Base-by-base conservation (phyloP, 2,329 filamentous ascomycete genomes). In the Cladosporium sp. region DNA sequence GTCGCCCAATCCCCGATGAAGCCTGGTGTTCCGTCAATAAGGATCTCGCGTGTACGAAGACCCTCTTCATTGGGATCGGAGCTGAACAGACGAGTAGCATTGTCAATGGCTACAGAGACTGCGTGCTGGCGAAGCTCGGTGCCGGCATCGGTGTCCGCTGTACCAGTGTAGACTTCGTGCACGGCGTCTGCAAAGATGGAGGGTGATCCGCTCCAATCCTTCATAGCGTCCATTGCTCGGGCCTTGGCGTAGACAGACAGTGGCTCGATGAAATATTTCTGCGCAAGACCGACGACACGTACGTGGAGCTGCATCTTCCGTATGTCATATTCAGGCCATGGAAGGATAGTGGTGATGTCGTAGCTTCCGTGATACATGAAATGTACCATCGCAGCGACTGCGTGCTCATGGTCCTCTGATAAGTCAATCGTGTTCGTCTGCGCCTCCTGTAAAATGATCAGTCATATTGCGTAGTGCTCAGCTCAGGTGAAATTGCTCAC, bases 371-470 rank as follows among this genome's bases (percentile, higher is more conserved):
- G 35, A 25, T 58, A 58, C 39, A 58, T 25, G 40, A 32, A 58
- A 50, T 55, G 28, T 3, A 58, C 19, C 49, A 58, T 49, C n/a
- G 51, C 57, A 2, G 39, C 51, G n/a, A 61, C 20, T 9, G 57
- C 48, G 15, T 22, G 17, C n/a, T 59, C 36, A 15, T 59, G 39
- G 53, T 57, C 51, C 3, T 57, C 52, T 8, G 45, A 53, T n/a
- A 59, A 22, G 37, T 56, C 52, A 28, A 59, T 59, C 15, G 24
- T 13, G n/a, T 45, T 37, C 3, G 34, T 48, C 12, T 25, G 24
- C 4, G 59, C 42, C 36, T 60, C 49, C 37, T 56, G 3, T 10
- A 22, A 15, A 9, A 1, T n/a, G 10, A 12, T 35, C 25, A 49
- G 45, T 35, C 3, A 15, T 15, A 48, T 3, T 32, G 12, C 28